Evolutionary conservation across 2,329 filamentous ascomycete species (phyloP).

Genomic region (Cytospora schulzeri): DNA sequence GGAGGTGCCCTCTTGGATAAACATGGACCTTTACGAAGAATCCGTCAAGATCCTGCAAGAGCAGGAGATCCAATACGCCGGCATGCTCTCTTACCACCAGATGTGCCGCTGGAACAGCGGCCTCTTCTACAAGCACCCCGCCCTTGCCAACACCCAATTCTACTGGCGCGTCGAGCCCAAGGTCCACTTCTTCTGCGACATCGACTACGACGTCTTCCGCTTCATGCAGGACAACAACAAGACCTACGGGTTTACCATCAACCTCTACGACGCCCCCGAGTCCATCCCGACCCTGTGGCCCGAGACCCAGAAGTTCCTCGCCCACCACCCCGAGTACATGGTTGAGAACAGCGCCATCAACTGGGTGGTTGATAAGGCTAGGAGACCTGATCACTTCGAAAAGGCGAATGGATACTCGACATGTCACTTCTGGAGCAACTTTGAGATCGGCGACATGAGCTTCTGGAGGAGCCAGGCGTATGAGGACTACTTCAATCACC

Average conservation of each 20-base stretch:
- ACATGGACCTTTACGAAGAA: constrained; percentile 80
- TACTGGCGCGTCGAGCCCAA: constrained; percentile 99
- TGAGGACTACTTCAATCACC: constrained; percentile 93
- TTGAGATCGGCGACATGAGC: constrained; percentile 89
- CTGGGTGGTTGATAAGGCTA: constrained; percentile 80
- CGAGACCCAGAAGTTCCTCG: constrained; percentile 89
- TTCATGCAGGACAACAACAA: constrained; percentile 99
- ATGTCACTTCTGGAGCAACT: constrained; percentile 99
- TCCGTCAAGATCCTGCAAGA: constrained; percentile 82
- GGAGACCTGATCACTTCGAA: constrained; percentile 76
- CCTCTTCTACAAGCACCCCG: constrained; percentile 95
- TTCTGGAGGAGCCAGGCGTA: constrained; percentile 92
- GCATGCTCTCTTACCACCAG: constrained; percentile 89
- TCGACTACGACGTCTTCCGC: constrained; percentile 97
- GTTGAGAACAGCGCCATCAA: constrained; percentile 81
- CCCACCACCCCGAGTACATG: constrained; percentile 79
- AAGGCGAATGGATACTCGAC: constrained; percentile 93
- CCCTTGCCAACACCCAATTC: constrained; percentile 78
- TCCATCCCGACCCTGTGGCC: constrained; percentile 91
- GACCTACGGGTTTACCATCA: constrained; percentile 98
- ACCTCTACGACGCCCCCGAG: constrained; percentile 87
- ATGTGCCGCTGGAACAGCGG: constrained; percentile 99
- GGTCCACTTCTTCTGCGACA: constrained; percentile 97
- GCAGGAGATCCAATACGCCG: constrained; percentile 86
- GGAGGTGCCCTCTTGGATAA: constrained; percentile 90